Conservation (phyloP, 345 rosid genomes). For the Aquilaria yunnanensis region DNA sequence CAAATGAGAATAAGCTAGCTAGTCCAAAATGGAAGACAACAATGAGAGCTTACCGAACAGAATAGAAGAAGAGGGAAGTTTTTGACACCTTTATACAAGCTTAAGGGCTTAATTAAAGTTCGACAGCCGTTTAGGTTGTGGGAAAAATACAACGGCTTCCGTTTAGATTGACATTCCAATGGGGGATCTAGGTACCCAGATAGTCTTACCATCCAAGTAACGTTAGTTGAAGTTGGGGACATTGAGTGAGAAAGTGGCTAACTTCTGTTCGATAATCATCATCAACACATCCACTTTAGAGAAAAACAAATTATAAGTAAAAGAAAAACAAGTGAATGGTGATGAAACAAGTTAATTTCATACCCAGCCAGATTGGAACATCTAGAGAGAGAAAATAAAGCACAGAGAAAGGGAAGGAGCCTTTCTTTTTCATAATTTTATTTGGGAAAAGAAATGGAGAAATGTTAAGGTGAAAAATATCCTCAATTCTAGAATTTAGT, state of each 20-base stretch:
- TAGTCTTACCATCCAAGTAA: slow-evolving; percentile 54
- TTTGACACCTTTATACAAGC: too few species aligned
- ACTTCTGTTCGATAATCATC: slow-evolving; percentile 22
- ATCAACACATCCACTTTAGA: slow-evolving; percentile 11
- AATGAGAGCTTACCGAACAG: too few species aligned
- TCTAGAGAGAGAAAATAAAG: slow-evolving; percentile 1
- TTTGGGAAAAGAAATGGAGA: too few species aligned
- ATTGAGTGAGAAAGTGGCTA: slow-evolving; percentile 61
- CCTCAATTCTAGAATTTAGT: neutral
- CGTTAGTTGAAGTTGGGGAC: slow-evolving; percentile 36
- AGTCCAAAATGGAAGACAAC: too few species aligned
- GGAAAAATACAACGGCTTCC: too few species aligned
- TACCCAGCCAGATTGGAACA: slow-evolving; percentile 19
- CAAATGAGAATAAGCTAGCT: too few species aligned
- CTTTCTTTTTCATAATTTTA: too few species aligned
- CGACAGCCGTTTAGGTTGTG: too few species aligned
- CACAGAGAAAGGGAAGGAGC: neutral
- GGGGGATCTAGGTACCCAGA: slow-evolving; percentile 26
- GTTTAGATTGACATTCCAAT: too few species aligned
- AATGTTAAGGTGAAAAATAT: too few species aligned
- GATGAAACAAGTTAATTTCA: slow-evolving; percentile 15
- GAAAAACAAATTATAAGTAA: slow-evolving; percentile 22
- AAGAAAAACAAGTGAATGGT: slow-evolving; percentile 23
- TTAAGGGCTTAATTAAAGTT: too few species aligned
- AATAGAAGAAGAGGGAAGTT: too few species aligned